phyloP scores from a whole-genome alignment of 1,139 yeast species.

The Debaryomycetaceae sp. region DNA sequence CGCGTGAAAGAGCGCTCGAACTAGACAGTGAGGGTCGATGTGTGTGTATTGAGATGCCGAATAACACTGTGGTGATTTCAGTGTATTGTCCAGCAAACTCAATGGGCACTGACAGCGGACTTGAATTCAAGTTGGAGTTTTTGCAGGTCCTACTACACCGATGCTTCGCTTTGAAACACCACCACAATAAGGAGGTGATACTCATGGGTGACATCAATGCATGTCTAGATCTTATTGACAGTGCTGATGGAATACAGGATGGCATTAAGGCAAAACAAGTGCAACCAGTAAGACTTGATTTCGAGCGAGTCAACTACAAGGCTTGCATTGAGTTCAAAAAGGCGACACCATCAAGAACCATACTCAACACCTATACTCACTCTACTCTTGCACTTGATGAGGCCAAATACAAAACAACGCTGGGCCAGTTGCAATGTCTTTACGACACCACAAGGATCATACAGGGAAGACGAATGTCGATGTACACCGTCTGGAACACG shows the following conservation, averaged over 20 bases:
- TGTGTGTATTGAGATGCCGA: constrained; percentile 66
- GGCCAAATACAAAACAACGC: constrained; percentile 4
- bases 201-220: constrained; percentile 89
- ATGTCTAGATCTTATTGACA: constrained; percentile 73
- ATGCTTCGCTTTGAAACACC: constrained; percentile 44
- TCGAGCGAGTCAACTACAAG: constrained; percentile 39
- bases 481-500: constrained; percentile 95
- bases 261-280: constrained; percentile 24
- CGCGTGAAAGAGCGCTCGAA: constrained; percentile 34
- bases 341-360: constrained; percentile 36
- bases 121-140: constrained; percentile 54
- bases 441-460: constrained; percentile 61
- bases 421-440: constrained; percentile 29
- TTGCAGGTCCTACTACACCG: constrained; percentile 56
- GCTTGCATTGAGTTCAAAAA: constrained; percentile 40
- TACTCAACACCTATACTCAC: constrained; percentile 37
- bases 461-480: constrained; percentile 54
- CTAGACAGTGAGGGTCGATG: constrained; percentile 86
- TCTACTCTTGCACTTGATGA: constrained; percentile 12
- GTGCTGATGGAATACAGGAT: constrained; percentile 64
- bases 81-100: constrained; percentile 95
- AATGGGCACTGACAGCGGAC: constrained; percentile 64
- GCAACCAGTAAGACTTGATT: constrained; percentile 19
- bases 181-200: constrained; percentile 60
- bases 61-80: constrained; percentile 60